Percentiles rank a stretch among this genome's conserved stretches.
Conservation (phyloP, 352 stramenopile species). For the Paralagenidium karlingii region DNA sequence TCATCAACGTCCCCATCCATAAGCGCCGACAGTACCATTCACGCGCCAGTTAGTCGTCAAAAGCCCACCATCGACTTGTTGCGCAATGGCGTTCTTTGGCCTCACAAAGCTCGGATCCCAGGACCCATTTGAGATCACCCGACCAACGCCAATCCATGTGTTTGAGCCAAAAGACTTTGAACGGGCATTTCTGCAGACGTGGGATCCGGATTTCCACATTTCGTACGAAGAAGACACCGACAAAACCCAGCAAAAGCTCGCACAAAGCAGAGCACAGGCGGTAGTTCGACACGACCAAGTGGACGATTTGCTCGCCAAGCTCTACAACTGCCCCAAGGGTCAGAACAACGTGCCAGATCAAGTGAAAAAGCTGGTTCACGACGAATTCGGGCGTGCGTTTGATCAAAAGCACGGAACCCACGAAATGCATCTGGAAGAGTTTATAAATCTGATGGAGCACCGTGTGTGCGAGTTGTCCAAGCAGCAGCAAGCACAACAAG, state of each 20-base stretch:
- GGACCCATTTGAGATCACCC: conserved; percentile 33
- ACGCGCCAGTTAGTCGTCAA: no score
- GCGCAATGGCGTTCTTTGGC: conserved; percentile 52
- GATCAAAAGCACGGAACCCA: not conserved
- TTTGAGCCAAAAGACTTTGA: conserved; percentile 45
- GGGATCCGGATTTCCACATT: conserved; percentile 27
- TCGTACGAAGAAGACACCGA: conserved; percentile 47
- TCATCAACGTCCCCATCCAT: no score
- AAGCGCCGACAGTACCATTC: no score
- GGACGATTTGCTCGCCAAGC: conserved; percentile 16
- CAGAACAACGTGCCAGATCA: conserved; percentile 34
- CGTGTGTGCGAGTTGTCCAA: conserved; percentile 15
- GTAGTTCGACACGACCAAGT: conserved; percentile 21
- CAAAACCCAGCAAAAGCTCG: no score
- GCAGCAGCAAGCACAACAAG: conserved; percentile 11
- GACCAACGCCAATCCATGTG: conserved; percentile 38
- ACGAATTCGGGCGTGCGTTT: conserved; percentile 10
- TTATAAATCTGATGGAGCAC: conserved; percentile 19
- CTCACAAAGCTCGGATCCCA: conserved; percentile 44
- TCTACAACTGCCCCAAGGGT: conserved; percentile 50
- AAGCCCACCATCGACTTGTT: no score
- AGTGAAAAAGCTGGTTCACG: conserved; percentile 9
- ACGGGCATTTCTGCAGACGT: conserved; percentile 41
- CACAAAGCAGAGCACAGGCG: no score
- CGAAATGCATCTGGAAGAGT: conserved; percentile 9